Conservation (phyloP, 148 eudicot genomes). For the Chenopodium suecicum region DNA sequence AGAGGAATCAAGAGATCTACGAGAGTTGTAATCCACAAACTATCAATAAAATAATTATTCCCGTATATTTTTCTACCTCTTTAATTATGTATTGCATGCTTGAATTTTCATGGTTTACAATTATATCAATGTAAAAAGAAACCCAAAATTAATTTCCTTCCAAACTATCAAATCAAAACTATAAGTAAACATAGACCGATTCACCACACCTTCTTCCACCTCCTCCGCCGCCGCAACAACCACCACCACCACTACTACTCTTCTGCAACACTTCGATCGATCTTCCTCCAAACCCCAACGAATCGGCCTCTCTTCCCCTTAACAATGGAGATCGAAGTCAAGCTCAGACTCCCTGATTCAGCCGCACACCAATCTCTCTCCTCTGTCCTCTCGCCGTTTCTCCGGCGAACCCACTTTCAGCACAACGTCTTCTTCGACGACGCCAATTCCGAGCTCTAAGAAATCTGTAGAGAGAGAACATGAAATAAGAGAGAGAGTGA, state of each 20-base stretch:
- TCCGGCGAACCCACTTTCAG: conserved; percentile 56
- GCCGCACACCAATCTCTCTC: conserved; percentile 44
- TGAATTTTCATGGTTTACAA: too few species aligned
- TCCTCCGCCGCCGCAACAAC: conserved; percentile 45
- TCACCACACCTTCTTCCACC: conserved; percentile 39
- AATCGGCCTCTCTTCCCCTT: conserved; percentile 51
- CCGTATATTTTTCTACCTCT: too few species aligned
- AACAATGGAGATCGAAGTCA: conserved; percentile 81
- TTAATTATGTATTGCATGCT: too few species aligned
- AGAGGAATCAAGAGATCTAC: too few species aligned
- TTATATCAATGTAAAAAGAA: not conserved
- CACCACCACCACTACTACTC: conserved; percentile 50
- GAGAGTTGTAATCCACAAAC: too few species aligned
- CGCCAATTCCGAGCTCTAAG: conserved; percentile 45
- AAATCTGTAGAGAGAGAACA: too few species aligned
- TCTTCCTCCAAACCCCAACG: conserved; percentile 65
- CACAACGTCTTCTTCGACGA: conserved; percentile 81
- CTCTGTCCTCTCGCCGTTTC: conserved; percentile 52
- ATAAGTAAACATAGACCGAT: conserved; percentile 25
- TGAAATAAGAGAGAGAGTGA: too few species aligned
- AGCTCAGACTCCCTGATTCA: conserved; percentile 57
- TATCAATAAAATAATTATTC: too few species aligned
- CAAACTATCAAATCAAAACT: not conserved
- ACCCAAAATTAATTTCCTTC: not conserved
- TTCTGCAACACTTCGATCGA: conserved; percentile 70